These are phyloP conservation scores for Vachellia collinsii DNA, from an alignment of 306 rosid species.

Conservation along the genomic window DNA sequence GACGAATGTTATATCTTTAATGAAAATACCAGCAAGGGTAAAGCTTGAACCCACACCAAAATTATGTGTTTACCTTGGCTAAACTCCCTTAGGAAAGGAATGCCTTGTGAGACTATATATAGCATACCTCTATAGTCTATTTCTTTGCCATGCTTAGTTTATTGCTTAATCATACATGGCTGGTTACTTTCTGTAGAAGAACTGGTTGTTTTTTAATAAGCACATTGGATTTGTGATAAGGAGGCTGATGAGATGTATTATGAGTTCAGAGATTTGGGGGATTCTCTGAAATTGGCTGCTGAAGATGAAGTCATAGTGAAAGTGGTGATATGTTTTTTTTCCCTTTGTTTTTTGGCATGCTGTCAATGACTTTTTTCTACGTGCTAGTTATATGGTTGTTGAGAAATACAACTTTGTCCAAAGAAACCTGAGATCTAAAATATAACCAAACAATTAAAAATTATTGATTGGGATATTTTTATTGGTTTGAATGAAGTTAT, in stretches of 20 bases:
- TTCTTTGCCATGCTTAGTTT: neutral
- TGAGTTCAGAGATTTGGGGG: neutral
- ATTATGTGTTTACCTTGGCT: neutral
- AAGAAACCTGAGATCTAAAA: no score
- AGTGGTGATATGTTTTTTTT: neutral
- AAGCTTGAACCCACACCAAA: neutral
- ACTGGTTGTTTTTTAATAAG: neutral
- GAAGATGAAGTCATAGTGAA: neutral
- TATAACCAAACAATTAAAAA: neutral
- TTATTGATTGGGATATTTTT: neutral
- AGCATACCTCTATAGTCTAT: neutral
- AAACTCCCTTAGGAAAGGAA: neutral
- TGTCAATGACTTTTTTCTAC: neutral
- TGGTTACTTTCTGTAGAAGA: neutral
- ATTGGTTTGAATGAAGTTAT: neutral
- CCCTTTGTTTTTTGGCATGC: neutral
- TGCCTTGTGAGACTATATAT: neutral
- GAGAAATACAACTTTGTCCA: neutral
- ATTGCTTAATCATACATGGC: conserved; percentile 6
- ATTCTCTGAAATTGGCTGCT: neutral
- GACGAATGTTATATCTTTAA: neutral
- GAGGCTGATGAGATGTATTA: neutral
- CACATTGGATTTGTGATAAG: neutral
- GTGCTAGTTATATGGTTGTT: neutral
- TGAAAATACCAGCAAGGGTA: neutral